A percentile compares a stretch with the other conserved stretches of the same genome.
These are phyloP conservation scores for Glycine tomentella DNA, from an alignment of 306 rosid species.

Conservation along the genomic window DNA sequence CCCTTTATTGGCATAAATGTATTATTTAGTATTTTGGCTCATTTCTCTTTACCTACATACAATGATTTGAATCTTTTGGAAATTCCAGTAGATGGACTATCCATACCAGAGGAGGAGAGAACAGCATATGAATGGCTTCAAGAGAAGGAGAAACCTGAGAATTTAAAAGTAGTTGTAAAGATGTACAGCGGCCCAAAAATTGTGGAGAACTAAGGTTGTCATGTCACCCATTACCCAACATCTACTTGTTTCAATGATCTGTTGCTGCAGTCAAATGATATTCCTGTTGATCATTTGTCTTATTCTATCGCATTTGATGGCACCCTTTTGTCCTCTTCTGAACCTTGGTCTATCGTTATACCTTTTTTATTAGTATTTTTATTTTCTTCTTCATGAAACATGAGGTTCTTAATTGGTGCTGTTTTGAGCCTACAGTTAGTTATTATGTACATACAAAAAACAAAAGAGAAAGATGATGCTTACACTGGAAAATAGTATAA, in stretches of 20 bases:
- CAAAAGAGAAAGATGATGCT: constrained; percentile 34
- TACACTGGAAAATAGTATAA: constrained; percentile 49
- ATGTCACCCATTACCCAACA: too few relatives aligned
- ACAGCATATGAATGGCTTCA: constrained; percentile 78
- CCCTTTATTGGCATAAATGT: neutral
- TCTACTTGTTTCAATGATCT: too few relatives aligned
- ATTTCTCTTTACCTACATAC: neutral
- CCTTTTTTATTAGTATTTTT: constrained; percentile 1
- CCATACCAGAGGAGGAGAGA: constrained; percentile 65
- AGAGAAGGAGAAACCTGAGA: constrained; percentile 73
- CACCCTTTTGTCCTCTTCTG: constrained; percentile 21
- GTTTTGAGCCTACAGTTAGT: constrained; percentile 35
- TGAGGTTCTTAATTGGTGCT: constrained; percentile 19
- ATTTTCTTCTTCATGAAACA: constrained; percentile 42
- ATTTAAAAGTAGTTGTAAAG: constrained; percentile 62
- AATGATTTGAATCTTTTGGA: neutral
- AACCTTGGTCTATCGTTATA: constrained; percentile 11
- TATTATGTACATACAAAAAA: constrained; percentile 57
- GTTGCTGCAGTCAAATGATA: constrained; percentile 22
- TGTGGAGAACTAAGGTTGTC: constrained; percentile 46
- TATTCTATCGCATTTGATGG: constrained; percentile 3
- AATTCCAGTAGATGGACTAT: constrained; percentile 58
- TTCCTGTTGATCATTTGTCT: constrained; percentile 29
- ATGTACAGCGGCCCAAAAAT: constrained; percentile 71
- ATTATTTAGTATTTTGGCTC: neutral